A percentile compares a stretch with the other conserved stretches of the same genome.
phyloP scores from a whole-genome alignment of 257 asterid species.

The Salvia rosmarinus region DNA sequence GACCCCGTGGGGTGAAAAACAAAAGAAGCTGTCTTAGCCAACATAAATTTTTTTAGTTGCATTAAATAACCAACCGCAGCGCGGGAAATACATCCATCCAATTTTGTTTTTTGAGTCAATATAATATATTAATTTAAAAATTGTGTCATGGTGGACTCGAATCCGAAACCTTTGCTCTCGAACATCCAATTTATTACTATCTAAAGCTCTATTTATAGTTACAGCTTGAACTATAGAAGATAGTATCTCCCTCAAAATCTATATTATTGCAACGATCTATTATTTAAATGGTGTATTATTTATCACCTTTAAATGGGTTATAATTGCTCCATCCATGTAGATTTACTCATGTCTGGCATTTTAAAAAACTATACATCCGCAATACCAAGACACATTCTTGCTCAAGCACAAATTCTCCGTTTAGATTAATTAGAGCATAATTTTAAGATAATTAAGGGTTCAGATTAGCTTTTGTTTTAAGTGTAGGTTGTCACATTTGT shows the following conservation, averaged over 20 bases:
- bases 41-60: neutral
- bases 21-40: conserved; percentile 48
- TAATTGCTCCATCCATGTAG: conserved; percentile 20
- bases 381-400: neutral
- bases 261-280: conserved; percentile 10
- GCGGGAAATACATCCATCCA: conserved; percentile 1
- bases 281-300: conserved; percentile 19
- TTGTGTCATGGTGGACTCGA: no score
- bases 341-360: neutral
- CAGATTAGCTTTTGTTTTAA: neutral
- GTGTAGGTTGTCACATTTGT: conserved; percentile 28
- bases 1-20: conserved; percentile 42
- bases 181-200: neutral
- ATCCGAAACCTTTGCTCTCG: no score
- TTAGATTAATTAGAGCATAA: neutral
- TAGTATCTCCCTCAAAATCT: conserved; percentile 10
- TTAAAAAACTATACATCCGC: neutral
- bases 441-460: conserved; percentile 21
- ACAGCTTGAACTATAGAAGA: neutral
- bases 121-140: no score
- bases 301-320: conserved; percentile 9
- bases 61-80: conserved; percentile 21
- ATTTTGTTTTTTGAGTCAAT: no score
- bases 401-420: neutral
- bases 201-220: conserved; percentile 8